Base-by-base conservation (phyloP, 768 basidiomycete species). In the Amanita pseudoporphyria region DNA sequence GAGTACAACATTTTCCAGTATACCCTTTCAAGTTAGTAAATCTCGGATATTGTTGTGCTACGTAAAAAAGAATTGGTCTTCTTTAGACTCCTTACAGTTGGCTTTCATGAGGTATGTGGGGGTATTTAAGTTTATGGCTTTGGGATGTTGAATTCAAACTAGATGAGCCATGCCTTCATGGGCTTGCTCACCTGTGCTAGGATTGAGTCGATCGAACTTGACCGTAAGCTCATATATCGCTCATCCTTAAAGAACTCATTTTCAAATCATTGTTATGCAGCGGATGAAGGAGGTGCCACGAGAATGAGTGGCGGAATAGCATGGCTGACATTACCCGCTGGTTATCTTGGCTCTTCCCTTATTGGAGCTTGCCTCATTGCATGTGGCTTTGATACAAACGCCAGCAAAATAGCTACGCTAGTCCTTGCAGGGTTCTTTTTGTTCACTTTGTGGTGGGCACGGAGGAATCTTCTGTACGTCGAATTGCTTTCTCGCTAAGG, bases 341-440 rank as follows among this genome's bases (percentile, higher is more conserved):
- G 91, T 51, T 89, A 90, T 62, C 78, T 91, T 38, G 88, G 90
- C 28, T 85, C 87, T 4, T 82, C 84, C 3, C 71, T 95, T 59
- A 89, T 95, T 46, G 93, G 93, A 21, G 92, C 89, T 1, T 76
- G 77, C 38, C 70, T 96, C 35, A 93, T 96, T 52, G 78, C 89
- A 10, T 90, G 87, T 54, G 91, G 89, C 10, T 92, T 92, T 61
- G 78, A 92, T 64, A 90, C 87, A 40, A 82, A 87, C 55, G 92
- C 92, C 3, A 86, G 83, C 67, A 95, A 95, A 62, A 59, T 92
- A 39, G 91, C 89, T 1, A 79, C 79, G 18, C 63, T 95, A 18
- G 81, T 83, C 7, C 72, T 95, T 44, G 92, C 82, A 7, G 85
- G 64, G n/a, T 87, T 91, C 65, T 94, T 93, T 68, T 55, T 94